Evolutionary conservation across 305 asterid species (phyloP).

Genomic region (Rubia tinctorum): DNA sequence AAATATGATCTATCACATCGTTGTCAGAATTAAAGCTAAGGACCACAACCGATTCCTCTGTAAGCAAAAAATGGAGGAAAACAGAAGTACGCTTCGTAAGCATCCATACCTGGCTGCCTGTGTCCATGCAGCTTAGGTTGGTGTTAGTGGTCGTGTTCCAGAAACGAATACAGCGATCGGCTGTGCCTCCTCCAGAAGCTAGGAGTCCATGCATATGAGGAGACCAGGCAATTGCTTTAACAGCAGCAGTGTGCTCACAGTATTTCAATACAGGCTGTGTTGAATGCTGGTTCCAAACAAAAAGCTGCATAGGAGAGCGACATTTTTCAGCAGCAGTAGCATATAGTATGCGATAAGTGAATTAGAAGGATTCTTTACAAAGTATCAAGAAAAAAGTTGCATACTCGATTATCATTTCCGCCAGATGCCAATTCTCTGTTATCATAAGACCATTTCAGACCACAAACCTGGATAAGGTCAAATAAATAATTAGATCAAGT

Average conservation of each 20-base stretch:
- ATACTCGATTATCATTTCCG: constrained; percentile 89
- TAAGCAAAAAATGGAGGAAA: background rate
- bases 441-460: constrained; percentile 97
- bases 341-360: background rate
- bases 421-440: constrained; percentile 96
- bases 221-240: constrained; percentile 98
- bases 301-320: constrained; percentile 47
- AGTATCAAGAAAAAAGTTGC: constrained; percentile 24
- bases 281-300: constrained; percentile 94
- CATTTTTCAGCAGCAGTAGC: constrained; percentile 10
- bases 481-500: background rate
- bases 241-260: constrained; percentile 97
- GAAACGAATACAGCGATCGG: constrained; percentile 93
- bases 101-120: constrained; percentile 86
- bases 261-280: constrained; percentile 81
- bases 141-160: constrained; percentile 94
- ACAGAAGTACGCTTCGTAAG: background rate
- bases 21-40: background rate
- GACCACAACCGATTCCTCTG: background rate
- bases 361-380: constrained; percentile 2
- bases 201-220: constrained; percentile 97
- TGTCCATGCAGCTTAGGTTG: constrained; percentile 82
- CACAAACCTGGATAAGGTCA: constrained; percentile 68
- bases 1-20: background rate
- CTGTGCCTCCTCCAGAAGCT: constrained; percentile 99